Evolutionary conservation across 192 early-diverging fungal species (phyloP), one percentile per base, ranked within the genome.

Genomic region (Diversispora epigaea): DNA sequence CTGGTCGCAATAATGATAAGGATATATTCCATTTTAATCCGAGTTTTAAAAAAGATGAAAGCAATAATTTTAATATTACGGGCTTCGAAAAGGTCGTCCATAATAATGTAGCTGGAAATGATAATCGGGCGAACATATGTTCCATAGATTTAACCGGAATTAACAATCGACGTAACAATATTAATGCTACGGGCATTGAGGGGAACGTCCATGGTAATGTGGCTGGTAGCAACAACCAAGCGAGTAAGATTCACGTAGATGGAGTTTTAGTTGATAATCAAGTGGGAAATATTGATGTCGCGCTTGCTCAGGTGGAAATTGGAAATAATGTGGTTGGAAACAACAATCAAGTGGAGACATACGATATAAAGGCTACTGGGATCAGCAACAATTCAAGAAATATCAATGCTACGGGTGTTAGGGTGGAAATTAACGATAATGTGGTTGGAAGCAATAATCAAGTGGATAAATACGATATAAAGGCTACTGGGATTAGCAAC

Each of bases 141-240:
- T 6, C 9, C 7, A 12, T 44, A 47, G 17, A 40, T 8, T 43
- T 43, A 43, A 68, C 67, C 17, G 67, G 67, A 14, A 44, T 68
- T 49, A 68, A 68, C 67, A 71, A 54, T 32, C 12, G 21, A 71
- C 49, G 44, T 71, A 71, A 39, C 6, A 71, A 71, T 25, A 1
- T 1, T 32, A 47, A 71, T 32, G 2, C 54, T 56, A 71, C 68
- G 39, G 68, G 44, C 4, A n/a, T n/a, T 1, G 8, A 71, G 6
- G 7, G 8, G 11, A 52, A 39, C n/a, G 41, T 46, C 12, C 11
- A 46, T 19, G 46, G 0, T 17, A 71, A 71, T 71, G 46, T 71
- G 7, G 4, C 4, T 0, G 68, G 68, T 4, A 21, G 0, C 1
- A 52, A 52, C 17, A 71, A 73, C 44, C 3, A 9, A 8, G 54